Evolutionary conservation across 2,329 filamentous ascomycete species (phyloP), one percentile per base, ranked within the genome.

Genomic region (Hyphodiscus sp.): DNA sequence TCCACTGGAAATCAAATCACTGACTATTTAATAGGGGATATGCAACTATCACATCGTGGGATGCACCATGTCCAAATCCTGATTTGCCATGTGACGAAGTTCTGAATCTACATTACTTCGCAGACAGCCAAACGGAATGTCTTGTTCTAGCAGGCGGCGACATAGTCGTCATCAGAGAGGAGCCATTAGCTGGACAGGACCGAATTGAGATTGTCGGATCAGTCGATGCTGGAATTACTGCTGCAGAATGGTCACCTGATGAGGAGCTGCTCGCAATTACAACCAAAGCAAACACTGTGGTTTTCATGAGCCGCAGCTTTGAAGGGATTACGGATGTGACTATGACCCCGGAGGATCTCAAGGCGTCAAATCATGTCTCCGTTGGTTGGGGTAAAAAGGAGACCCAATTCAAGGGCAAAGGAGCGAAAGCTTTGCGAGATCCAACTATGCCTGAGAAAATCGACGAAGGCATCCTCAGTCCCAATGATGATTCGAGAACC

Each of bases 361-460:
- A 87, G 63, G 82, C 83, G n/a, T 97, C 87, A 23, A 94, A 86
- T 69, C 91, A 96, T 74, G 94, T 96, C 53, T 95, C 91, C 19
- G 92, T 99, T 20, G 94, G 94, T 48, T 99, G 94, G 94, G 94
- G 94, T 55, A 97, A 97, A 75, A 90, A 88, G 68, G 94, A 99
- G 72, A 99, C 94, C 0, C 94, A 99, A 69, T 99, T 99, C 69
- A 89, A 96, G 67, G 94, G 94, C 49, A 90, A 89, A 65, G 83
- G 91, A 58, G 92, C 91, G 53, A 84, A 83, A 72, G 91, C 91
- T 19, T 75, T 97, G 59, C 82, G 89, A 51, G 94, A 99, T 69
- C 94, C 94, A 16, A 99, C 94, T 10, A 89, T 99, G 61, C 94
- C 94, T 0, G 91, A 97, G 68, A 89, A 86, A 67, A 81, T 96